Evolutionary conservation across 176 grass and related monocot genomes (phyloP).

Genomic region (Carex kokanica): DNA sequence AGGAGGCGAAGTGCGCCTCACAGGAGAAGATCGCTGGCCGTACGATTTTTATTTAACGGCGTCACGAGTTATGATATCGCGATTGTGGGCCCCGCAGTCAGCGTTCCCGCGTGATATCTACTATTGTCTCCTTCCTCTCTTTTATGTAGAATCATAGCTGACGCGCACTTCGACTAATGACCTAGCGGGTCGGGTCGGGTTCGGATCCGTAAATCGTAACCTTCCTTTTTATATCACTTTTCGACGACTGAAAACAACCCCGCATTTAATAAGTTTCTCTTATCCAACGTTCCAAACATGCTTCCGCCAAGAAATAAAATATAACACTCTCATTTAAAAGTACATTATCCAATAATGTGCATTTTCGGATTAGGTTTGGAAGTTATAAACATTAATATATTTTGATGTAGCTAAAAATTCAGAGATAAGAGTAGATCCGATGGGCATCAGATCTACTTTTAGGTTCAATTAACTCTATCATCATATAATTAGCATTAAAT

Average conservation of each 20-base stretch:
- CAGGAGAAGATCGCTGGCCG: neutral
- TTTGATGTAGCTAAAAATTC: too few relatives aligned
- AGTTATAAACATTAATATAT: too few relatives aligned
- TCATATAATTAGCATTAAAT: too few relatives aligned
- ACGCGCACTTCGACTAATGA: conserved; percentile 10
- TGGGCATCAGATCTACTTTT: too few relatives aligned
- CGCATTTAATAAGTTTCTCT: neutral
- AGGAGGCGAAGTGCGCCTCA: neutral
- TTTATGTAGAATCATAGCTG: conserved; percentile 4
- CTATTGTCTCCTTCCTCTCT: neutral
- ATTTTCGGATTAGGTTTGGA: too few relatives aligned
- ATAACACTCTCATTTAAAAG: neutral
- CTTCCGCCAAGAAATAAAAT: neutral
- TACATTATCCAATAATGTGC: too few relatives aligned
- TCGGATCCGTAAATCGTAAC: neutral
- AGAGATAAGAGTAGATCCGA: too few relatives aligned
- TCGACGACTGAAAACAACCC: neutral
- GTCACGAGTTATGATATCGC: neutral
- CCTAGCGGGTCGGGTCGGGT: neutral
- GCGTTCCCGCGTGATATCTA: conserved; percentile 40
- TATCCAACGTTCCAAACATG: neutral
- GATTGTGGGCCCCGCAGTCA: conserved; percentile 33
- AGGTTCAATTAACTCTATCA: too few relatives aligned
- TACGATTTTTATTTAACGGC: conserved; percentile 21
- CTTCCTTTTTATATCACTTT: neutral